A percentile compares a stretch with the other conserved stretches of the same genome.
phyloP scores from a whole-genome alignment of 1,284 basidiomycete species.

The Irpex lacteus region DNA sequence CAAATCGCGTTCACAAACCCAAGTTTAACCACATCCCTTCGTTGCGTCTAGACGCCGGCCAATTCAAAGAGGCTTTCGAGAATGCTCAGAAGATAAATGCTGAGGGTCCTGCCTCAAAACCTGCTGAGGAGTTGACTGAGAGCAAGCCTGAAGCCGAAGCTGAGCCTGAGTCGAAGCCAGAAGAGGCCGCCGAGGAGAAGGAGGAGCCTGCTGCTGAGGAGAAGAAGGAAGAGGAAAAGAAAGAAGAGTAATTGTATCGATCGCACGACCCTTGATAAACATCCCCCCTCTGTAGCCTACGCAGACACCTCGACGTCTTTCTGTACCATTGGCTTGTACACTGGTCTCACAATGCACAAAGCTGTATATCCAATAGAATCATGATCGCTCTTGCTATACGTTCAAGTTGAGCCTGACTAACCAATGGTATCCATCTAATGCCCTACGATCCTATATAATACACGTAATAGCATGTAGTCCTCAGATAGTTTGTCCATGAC shows the following conservation, averaged over 20 bases:
- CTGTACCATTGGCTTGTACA: slow-evolving; percentile 2
- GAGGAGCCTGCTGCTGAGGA: slow-evolving; percentile 20
- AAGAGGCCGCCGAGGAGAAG: slow-evolving; percentile 24
- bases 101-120: slow-evolving; percentile 32
- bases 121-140: slow-evolving; percentile 23
- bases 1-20: neutral
- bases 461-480: neutral
- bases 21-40: neutral
- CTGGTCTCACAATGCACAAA: neutral
- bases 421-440: neutral
- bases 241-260: slow-evolving; percentile 26
- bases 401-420: neutral
- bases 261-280: neutral
- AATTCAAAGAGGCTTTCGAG: slow-evolving; percentile 90
- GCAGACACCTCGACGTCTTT: neutral
- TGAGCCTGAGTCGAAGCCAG: slow-evolving; percentile 19
- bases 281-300: neutral
- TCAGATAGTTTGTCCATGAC: slow-evolving; percentile 6
- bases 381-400: neutral
- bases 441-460: neutral
- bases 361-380: neutral
- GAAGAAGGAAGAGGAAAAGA: slow-evolving; percentile 20
- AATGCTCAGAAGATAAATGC: slow-evolving; percentile 75
- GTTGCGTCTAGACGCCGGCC: slow-evolving; percentile 66
- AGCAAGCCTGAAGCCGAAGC: slow-evolving; percentile 5